Conservation (phyloP, 2,329 filamentous ascomycete genomes). For the Colletotrichum sp. region DNA sequence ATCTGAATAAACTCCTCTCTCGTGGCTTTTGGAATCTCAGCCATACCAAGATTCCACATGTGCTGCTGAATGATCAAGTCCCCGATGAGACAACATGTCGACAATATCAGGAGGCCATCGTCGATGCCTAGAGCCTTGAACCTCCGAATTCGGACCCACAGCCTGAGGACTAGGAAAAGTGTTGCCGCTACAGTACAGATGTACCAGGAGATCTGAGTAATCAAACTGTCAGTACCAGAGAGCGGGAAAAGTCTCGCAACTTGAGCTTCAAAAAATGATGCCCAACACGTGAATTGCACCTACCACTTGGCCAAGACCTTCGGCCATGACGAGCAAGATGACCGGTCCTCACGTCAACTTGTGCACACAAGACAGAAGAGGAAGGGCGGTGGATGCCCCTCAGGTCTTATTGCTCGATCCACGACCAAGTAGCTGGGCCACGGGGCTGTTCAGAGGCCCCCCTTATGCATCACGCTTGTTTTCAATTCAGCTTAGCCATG, state of each 20-base stretch:
- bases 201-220: conserved; percentile 22
- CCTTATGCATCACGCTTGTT: neutral
- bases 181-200: conserved; percentile 24
- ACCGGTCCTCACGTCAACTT: neutral
- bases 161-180: conserved; percentile 31
- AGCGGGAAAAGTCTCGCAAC: neutral
- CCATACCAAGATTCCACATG: conserved; percentile 29
- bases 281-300: neutral
- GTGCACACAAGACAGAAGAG: neutral
- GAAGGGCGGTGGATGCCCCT: neutral
- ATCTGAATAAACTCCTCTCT: conserved; percentile 28
- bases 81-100: conserved; percentile 33
- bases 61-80: conserved; percentile 35
- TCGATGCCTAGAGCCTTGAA: conserved; percentile 32
- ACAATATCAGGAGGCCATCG: conserved; percentile 33
- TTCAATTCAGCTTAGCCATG: neutral
- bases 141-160: conserved; percentile 31
- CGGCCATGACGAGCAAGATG: conserved; percentile 1
- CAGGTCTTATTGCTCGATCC: conserved; percentile 9
- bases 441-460: neutral
- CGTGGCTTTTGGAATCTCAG: conserved; percentile 25
- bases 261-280: neutral
- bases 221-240: neutral
- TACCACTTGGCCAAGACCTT: conserved; percentile 15
- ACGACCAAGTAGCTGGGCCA: neutral